Percentiles rank a stretch among this genome's conserved stretches.
These are phyloP conservation scores for Thelephora ganbajun DNA, from an alignment of 768 basidiomycete species.

Conservation along the genomic window DNA sequence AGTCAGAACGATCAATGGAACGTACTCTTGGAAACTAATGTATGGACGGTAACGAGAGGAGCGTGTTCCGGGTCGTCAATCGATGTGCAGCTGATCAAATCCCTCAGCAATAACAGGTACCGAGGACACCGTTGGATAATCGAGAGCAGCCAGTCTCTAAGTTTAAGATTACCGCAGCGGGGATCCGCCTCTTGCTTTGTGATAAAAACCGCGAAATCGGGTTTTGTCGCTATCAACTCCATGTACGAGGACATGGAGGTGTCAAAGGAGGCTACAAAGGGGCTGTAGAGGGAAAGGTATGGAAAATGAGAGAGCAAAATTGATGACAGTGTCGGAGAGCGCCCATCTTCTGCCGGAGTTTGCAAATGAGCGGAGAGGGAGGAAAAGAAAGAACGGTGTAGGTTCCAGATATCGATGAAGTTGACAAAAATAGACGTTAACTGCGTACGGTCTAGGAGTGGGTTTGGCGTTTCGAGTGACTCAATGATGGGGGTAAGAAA, in stretches of 20 bases:
- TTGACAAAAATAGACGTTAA: conserved; percentile 74
- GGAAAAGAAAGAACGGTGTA: conserved; percentile 62
- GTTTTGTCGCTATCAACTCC: conserved; percentile 38
- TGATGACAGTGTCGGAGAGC: conserved; percentile 34
- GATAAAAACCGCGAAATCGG: conserved; percentile 50
- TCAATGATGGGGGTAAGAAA: conserved; percentile 71
- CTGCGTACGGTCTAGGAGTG: conserved; percentile 53
- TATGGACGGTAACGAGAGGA: conserved; percentile 43
- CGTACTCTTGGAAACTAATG: conserved; percentile 65
- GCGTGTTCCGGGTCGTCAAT: conserved; percentile 53
- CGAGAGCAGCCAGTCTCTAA: conserved; percentile 77
- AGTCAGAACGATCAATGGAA: conserved; percentile 1
- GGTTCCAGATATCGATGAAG: conserved; percentile 86
- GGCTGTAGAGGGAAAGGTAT: conserved; percentile 77
- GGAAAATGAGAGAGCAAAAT: conserved; percentile 73
- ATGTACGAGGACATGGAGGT: conserved; percentile 44
- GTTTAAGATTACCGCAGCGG: conserved; percentile 56
- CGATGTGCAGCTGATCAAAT: conserved; percentile 57
- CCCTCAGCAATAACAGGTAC: conserved; percentile 73
- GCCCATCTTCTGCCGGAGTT: conserved; percentile 9
- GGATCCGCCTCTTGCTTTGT: conserved; percentile 52
- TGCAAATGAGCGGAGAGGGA: conserved; percentile 37
- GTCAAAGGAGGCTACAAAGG: conserved; percentile 72
- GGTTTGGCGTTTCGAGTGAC: conserved; percentile 53
- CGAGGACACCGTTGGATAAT: conserved; percentile 82